Base-by-base conservation (phyloP, 345 rosid genomes). In the Xanthoceras sorbifolium region DNA sequence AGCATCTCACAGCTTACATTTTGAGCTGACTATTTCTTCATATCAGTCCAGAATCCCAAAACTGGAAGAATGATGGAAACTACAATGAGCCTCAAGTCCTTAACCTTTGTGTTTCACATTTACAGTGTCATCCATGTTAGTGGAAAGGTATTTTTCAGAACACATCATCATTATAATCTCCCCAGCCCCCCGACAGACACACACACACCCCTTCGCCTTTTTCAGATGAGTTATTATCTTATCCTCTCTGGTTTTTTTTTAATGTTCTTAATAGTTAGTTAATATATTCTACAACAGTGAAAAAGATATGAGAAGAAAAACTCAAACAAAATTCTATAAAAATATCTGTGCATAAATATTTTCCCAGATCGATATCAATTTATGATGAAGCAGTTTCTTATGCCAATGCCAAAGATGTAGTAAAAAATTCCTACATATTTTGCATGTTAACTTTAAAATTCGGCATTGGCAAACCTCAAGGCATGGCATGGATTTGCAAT, bases 401-500 rank as follows among this genome's bases (percentile, higher is more conserved):
- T 9, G 25, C 54, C 11, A 69, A 29, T 69, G 61, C 42, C 40
- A 50, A 48, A 10, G n/a, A 38, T 3, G 28, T 28, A 26, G 60
- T 69, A 18, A 28, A 50, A 17, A 50, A 50, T 11, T 48, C 9
- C 60, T 1, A 31, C 15, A 20, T 22, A 50, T 48, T 23, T 50
- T 15, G 2, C 26, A 50, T 25, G 8, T 38, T 61, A 40, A 59
- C 14, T n/a, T 72, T 44, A 25, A 42, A 61, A 46, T 36, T 31
- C 0, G 14, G 29, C 44, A 65, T 4, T 31, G 38, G 54, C 63
- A 52, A n/a, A 75, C 61, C 23, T 36, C 71, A 22, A 22, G 48
- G 50, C 36, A 52, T 20, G 17, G 64, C 46, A 64, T 17, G 52
- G 50, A 10, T 65, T 64, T 76, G 69, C 69, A 71, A 46, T 65